A percentile compares a stretch with the other conserved stretches of the same genome.
phyloP scores from a whole-genome alignment of 2,329 filamentous ascomycete species.

The Colletotrichum sidae region DNA sequence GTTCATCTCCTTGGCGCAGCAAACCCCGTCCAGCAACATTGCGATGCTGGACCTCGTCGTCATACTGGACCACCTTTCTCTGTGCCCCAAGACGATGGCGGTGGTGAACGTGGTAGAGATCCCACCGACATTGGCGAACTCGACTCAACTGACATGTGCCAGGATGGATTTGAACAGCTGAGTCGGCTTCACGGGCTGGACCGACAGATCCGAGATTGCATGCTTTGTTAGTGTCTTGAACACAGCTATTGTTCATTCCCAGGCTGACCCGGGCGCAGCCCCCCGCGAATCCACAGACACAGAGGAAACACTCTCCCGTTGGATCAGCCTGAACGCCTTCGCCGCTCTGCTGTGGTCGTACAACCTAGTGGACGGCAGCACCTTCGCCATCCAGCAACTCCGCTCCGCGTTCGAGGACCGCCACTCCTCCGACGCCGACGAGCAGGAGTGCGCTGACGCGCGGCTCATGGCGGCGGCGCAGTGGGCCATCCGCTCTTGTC shows the following conservation, averaged over 20 bases:
- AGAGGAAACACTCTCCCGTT: slow-evolving; percentile 5
- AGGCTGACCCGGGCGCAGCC: slow-evolving; percentile 3
- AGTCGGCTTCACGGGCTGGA: slow-evolving; percentile 23
- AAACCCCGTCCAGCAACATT: slow-evolving; percentile 32
- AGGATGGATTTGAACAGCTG: slow-evolving; percentile 34
- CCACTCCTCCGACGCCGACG: slow-evolving; percentile 16
- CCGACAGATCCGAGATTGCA: slow-evolving; percentile 13
- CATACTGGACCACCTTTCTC: slow-evolving; percentile 21
- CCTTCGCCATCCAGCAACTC: slow-evolving; percentile 34
- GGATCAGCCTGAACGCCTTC: slow-evolving; percentile 35
- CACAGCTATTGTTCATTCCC: background rate
- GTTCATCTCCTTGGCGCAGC: slow-evolving; percentile 36
- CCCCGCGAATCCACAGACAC: background rate
- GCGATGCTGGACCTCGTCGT: slow-evolving; percentile 34
- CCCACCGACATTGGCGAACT: background rate
- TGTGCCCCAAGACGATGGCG: slow-evolving; percentile 32
- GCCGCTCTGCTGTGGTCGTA: slow-evolving; percentile 37
- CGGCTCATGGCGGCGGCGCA: slow-evolving; percentile 30
- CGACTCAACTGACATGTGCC: background rate
- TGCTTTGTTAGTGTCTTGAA: slow-evolving; percentile 21
- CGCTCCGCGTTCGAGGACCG: slow-evolving; percentile 36
- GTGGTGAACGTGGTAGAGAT: slow-evolving; percentile 22
- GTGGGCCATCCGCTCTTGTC: slow-evolving; percentile 32
- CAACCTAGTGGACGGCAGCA: slow-evolving; percentile 33
- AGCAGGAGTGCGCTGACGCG: slow-evolving; percentile 20